Conservation (phyloP, 192 early-diverging fungal genomes). For the Coemansia sp. region DNA sequence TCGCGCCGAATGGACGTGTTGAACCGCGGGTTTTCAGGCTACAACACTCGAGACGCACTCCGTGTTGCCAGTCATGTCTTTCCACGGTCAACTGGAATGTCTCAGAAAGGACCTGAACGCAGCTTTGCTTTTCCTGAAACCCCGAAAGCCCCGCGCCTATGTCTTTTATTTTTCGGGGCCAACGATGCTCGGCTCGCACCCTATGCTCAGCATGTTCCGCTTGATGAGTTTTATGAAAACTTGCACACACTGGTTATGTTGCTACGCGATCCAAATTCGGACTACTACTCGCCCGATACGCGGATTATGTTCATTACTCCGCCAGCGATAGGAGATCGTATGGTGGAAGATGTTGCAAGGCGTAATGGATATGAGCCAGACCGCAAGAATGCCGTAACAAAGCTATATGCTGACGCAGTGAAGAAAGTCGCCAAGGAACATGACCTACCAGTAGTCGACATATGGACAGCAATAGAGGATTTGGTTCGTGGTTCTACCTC, state of each 20-base stretch:
- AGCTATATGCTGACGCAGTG: conserved; percentile 54
- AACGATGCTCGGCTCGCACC: conserved; percentile 68
- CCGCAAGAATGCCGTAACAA: conserved; percentile 24
- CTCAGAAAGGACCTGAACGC: neutral
- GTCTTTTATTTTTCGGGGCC: conserved; percentile 71
- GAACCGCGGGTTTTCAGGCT: conserved; percentile 78
- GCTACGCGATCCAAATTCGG: conserved; percentile 57
- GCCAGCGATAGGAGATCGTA: conserved; percentile 62
- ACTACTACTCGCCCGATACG: conserved; percentile 60
- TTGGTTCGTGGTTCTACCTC: conserved; percentile 28
- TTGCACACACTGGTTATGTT: conserved; percentile 57
- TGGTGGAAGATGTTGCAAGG: conserved; percentile 15
- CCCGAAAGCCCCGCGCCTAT: conserved; percentile 3
- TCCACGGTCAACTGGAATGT: conserved; percentile 23
- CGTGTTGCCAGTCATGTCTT: conserved; percentile 60
- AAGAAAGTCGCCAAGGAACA: conserved; percentile 36
- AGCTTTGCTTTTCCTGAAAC: conserved; percentile 1
- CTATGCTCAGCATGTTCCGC: conserved; percentile 61
- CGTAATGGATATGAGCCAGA: conserved; percentile 16
- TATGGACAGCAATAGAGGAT: conserved; percentile 49
- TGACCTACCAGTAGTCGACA: conserved; percentile 23
- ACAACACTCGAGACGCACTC: conserved; percentile 67
- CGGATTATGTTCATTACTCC: conserved; percentile 69
- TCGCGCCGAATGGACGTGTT: conserved; percentile 72
- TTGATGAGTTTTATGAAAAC: conserved; percentile 61